Evolutionary conservation across 2,329 filamentous ascomycete species (phyloP).

Genomic region (Botrytis pseudocinerea): DNA sequence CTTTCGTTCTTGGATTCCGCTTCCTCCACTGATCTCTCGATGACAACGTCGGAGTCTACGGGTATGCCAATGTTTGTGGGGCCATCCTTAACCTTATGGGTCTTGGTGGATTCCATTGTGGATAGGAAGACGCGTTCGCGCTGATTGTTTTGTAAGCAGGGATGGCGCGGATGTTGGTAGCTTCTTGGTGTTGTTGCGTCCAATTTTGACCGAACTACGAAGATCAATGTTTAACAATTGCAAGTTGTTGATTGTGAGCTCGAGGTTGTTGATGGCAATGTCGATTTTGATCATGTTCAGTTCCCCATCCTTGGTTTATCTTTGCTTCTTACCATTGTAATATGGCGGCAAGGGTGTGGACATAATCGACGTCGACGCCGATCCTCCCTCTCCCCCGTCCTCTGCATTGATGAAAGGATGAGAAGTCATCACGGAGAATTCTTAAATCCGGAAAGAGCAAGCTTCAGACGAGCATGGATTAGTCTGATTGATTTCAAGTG

Average conservation of each 20-base stretch:
- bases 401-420: not conserved
- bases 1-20: not conserved
- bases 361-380: not conserved
- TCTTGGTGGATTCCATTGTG: not conserved
- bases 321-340: too few species aligned
- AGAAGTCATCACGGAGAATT: not conserved
- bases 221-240: not conserved
- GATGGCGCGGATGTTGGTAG: not conserved
- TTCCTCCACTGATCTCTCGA: not conserved
- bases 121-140: not conserved
- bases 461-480: not conserved
- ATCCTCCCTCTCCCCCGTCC: not conserved
- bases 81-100: not conserved
- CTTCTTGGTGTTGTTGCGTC: not conserved
- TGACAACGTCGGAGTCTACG: not conserved
- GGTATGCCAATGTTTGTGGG: not conserved
- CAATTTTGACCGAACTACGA: not conserved
- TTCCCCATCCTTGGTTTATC: not conserved
- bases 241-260: not conserved
- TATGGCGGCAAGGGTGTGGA: not conserved
- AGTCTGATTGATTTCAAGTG: not conserved
- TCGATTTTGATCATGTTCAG: not conserved
- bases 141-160: not conserved
- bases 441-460: constrained; percentile 5
- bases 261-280: not conserved